Percentiles rank a stretch among this genome's conserved stretches.
Evolutionary conservation across 2,329 filamentous ascomycete genomes (phyloP).

Genomic region (Basipetospora chlamydospora): DNA sequence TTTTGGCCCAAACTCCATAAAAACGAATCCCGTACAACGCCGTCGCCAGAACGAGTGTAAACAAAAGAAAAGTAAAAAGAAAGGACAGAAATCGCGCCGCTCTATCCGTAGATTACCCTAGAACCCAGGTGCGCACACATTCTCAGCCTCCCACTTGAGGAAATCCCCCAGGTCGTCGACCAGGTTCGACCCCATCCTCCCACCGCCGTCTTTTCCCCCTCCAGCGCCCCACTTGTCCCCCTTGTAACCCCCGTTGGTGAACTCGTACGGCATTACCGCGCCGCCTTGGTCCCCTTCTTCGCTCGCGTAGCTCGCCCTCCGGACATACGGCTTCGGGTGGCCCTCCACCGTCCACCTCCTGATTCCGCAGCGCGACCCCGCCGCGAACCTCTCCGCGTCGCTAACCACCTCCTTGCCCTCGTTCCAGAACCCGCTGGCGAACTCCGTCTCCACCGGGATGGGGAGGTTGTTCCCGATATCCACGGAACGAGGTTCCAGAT

Average conservation of each 20-base stretch:
- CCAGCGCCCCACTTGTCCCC: constrained; percentile 20
- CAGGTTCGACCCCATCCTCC: constrained; percentile 42
- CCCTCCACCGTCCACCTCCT: constrained; percentile 23
- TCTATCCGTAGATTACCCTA: no score
- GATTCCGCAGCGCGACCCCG: constrained; percentile 13
- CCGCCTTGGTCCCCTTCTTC: no score
- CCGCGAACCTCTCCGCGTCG: constrained; percentile 19
- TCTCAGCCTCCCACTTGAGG: constrained; percentile 39
- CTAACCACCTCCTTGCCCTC: constrained; percentile 9
- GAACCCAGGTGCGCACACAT: constrained; percentile 31
- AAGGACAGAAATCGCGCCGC: no score
- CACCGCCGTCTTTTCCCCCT: constrained; percentile 6
- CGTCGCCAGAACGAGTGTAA: no score
- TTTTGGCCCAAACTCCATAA: no score
- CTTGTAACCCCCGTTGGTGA: no score
- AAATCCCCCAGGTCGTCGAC: constrained; percentile 45
- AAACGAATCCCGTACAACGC: no score
- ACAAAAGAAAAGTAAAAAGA: no score
- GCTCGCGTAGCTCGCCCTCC: constrained; percentile 13
- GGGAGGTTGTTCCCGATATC: constrained; percentile 23
- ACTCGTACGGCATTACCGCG: no score
- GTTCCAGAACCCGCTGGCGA: constrained; percentile 20
- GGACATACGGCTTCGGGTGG: constrained; percentile 16
- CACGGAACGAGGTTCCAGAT: no score
- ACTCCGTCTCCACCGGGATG: constrained; percentile 22